Conservation (phyloP, 305 asterid species). For the Solanum hybrid region DNA sequence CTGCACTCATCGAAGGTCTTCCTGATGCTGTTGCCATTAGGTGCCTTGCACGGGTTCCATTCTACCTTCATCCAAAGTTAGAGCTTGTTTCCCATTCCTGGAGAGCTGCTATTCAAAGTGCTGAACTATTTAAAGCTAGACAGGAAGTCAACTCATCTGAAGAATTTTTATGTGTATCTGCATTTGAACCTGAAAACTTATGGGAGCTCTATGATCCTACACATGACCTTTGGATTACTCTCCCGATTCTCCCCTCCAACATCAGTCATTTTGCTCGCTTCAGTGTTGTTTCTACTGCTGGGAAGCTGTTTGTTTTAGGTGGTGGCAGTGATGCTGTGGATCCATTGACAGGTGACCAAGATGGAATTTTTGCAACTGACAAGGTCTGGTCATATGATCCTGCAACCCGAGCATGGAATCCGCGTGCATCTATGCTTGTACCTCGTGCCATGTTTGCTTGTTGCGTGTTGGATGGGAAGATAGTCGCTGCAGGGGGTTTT, state of each 20-base stretch:
- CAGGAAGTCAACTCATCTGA: conserved; percentile 63
- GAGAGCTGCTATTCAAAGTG: conserved; percentile 58
- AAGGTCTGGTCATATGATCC: conserved; percentile 90
- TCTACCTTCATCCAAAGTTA: conserved; percentile 62
- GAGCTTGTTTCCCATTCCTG: conserved; percentile 82
- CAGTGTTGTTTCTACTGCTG: conserved; percentile 54
- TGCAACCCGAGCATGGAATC: conserved; percentile 46
- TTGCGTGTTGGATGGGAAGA: conserved; percentile 74
- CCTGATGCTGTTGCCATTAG: conserved; percentile 85
- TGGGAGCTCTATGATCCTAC: conserved; percentile 65
- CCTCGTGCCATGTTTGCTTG: conserved; percentile 97
- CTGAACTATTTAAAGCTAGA: conserved; percentile 79
- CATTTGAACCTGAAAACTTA: conserved; percentile 85
- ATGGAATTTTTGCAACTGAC: conserved; percentile 77
- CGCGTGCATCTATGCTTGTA: conserved; percentile 59
- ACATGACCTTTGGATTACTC: conserved; percentile 63
- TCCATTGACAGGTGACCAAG: conserved; percentile 77
- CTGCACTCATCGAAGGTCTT: conserved; percentile 90
- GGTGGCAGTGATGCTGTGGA: conserved; percentile 78
- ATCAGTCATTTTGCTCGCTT: conserved; percentile 70
- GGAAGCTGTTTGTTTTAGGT: conserved; percentile 62
- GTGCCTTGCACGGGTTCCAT: conserved; percentile 90
- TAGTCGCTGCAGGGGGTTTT: conserved; percentile 83
- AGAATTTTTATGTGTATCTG: conserved; percentile 72
- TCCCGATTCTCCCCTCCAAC: conserved; percentile 58